Percentiles rank a stretch among this genome's conserved stretches.
Conservation (phyloP, 2,329 filamentous ascomycete species). For the Pestalotiopsis sp. region DNA sequence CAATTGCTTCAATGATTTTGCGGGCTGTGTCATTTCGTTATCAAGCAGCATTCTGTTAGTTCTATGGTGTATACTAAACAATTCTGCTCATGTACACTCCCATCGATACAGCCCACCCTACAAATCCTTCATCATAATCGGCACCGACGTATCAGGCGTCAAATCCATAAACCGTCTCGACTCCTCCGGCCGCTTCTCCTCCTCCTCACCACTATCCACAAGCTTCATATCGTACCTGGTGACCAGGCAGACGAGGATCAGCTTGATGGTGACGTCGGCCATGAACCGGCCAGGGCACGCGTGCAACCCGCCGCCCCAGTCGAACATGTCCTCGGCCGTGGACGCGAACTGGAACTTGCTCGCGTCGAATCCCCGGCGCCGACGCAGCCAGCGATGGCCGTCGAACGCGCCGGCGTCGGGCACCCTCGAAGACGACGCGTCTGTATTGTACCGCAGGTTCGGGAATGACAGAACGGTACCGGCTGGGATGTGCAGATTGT, state of each 20-base stretch:
- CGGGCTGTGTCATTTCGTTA: too few relatives aligned
- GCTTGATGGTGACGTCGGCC: slow-evolving; percentile 24
- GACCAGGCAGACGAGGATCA: slow-evolving; percentile 24
- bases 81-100: not conserved
- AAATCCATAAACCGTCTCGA: slow-evolving; percentile 5
- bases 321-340: slow-evolving; percentile 23
- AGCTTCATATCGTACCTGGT: slow-evolving; percentile 26
- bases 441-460: slow-evolving; percentile 19
- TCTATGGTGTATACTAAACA: not conserved
- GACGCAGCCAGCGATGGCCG: slow-evolving; percentile 21
- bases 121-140: slow-evolving; percentile 14
- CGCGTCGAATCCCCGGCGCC: slow-evolving; percentile 17
- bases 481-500: slow-evolving; percentile 21
- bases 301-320: slow-evolving; percentile 24
- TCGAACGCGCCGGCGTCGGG: slow-evolving; percentile 21
- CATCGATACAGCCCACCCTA: not conserved
- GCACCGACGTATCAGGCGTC: slow-evolving; percentile 12
- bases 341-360: slow-evolving; percentile 28
- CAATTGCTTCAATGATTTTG: too few relatives aligned
- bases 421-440: slow-evolving; percentile 8
- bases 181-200: slow-evolving; percentile 18
- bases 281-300: slow-evolving; percentile 26
- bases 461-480: slow-evolving; percentile 22
- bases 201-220: slow-evolving; percentile 2
- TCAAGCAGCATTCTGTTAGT: too few relatives aligned